A percentile compares a stretch with the other conserved stretches of the same genome.
These are phyloP conservation scores for Juglanconis juglandina DNA, from an alignment of 2,329 filamentous ascomycete species.

Conservation along the genomic window DNA sequence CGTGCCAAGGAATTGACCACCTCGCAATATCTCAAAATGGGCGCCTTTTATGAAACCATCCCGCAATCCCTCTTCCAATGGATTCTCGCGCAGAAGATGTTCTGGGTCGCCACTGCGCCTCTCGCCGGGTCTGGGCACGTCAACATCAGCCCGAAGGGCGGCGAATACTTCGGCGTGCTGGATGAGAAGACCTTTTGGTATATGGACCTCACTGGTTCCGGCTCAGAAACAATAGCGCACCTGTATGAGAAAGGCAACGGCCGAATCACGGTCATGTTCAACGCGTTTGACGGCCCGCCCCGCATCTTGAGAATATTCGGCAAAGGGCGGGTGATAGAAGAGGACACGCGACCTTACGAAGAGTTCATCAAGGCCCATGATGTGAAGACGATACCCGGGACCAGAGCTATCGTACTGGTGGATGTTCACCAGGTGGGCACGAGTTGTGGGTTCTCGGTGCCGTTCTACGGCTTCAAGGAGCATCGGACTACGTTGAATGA, in stretches of 20 bases:
- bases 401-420: conserved; percentile 35
- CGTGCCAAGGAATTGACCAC: neutral
- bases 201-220: conserved; percentile 71
- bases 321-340: conserved; percentile 34
- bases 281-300: conserved; percentile 35
- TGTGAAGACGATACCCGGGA: conserved; percentile 28
- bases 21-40: conserved; percentile 3
- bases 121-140: conserved; percentile 61
- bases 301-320: conserved; percentile 38
- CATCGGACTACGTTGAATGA: conserved; percentile 34
- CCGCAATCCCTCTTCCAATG: conserved; percentile 55
- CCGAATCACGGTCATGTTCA: conserved; percentile 72
- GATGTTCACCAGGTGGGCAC: conserved; percentile 36
- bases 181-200: conserved; percentile 61
- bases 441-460: conserved; percentile 39
- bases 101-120: conserved; percentile 73
- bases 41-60: conserved; percentile 32
- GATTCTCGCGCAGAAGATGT: conserved; percentile 66
- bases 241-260: conserved; percentile 66
- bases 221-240: conserved; percentile 73
- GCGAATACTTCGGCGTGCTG: conserved; percentile 60
- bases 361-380: conserved; percentile 32
- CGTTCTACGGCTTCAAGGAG: conserved; percentile 36
- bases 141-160: conserved; percentile 74
- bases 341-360: conserved; percentile 28